Percentiles rank a stretch among this genome's conserved stretches.
These are phyloP conservation scores for Inga laurina DNA, from an alignment of 306 rosid genomes.

Conservation along the genomic window DNA sequence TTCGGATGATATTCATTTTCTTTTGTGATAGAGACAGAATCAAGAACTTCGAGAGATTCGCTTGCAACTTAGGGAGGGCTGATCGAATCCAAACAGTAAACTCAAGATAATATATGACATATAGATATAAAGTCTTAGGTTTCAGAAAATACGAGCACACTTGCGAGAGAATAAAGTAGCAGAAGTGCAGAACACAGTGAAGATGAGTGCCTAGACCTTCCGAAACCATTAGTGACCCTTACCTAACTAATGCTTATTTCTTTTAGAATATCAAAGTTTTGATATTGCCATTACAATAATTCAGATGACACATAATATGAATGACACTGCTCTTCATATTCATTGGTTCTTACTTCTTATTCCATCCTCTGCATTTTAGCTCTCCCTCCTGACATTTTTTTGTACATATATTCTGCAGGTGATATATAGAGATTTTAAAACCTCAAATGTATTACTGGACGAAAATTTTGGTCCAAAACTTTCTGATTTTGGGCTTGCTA, in stretches of 20 bases:
- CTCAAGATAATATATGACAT: background rate
- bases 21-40: background rate
- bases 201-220: background rate
- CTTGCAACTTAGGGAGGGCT: background rate
- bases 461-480: constrained; percentile 72
- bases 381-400: background rate
- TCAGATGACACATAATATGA: background rate
- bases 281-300: background rate
- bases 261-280: background rate
- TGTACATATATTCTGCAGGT: constrained; percentile 41
- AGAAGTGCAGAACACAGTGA: background rate
- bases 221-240: background rate
- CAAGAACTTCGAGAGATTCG: background rate
- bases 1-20: background rate
- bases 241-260: background rate
- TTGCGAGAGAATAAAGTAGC: background rate
- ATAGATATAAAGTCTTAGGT: background rate
- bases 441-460: constrained; percentile 74
- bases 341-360: background rate
- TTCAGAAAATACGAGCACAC: background rate
- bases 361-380: background rate
- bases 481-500: constrained; percentile 90
- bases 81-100: background rate
- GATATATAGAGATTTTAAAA: constrained; percentile 78
- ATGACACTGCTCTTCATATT: background rate